Percentiles rank a stretch among this genome's conserved stretches.
phyloP scores from a whole-genome alignment of 2,329 filamentous ascomycete genomes.

The Epicoccum sorghinum region DNA sequence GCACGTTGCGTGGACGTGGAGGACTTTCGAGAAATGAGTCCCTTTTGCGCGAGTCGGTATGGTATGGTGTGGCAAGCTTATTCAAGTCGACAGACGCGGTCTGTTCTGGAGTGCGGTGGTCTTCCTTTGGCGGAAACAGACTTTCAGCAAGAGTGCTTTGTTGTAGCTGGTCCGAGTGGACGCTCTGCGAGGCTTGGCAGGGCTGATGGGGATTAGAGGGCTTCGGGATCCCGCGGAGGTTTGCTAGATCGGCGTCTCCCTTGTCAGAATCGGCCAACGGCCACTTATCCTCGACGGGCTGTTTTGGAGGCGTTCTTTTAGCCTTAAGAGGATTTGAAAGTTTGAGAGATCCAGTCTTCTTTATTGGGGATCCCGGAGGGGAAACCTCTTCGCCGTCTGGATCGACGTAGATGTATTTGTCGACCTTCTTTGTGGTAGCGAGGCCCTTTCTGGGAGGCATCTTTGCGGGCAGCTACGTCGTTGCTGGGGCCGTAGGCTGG shows the following conservation, averaged over 20 bases:
- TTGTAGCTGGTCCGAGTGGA: conserved; percentile 14
- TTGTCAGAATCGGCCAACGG: conserved; percentile 5
- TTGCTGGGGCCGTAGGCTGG: conserved; percentile 28
- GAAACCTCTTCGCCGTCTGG: conserved; percentile 16
- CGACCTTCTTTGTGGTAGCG: conserved; percentile 30
- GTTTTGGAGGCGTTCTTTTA: background rate
- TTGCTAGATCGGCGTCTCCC: conserved; percentile 17
- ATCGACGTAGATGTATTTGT: conserved; percentile 20
- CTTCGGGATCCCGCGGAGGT: conserved; percentile 25
- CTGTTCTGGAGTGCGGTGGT: background rate
- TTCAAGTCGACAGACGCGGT: background rate
- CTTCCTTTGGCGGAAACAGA: conserved; percentile 10
- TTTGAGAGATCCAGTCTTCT: background rate
- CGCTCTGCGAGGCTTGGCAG: conserved; percentile 22
- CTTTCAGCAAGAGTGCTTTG: conserved; percentile 13
- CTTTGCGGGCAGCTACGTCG: conserved; percentile 16
- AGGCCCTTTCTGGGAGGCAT: conserved; percentile 34
- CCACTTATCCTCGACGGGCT: background rate
- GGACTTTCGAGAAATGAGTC: background rate
- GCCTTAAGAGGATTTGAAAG: background rate
- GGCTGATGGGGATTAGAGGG: conserved; percentile 20
- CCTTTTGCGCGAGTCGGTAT: background rate
- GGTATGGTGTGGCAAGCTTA: background rate
- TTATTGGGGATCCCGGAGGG: background rate
- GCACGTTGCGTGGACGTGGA: background rate